phyloP scores from a whole-genome alignment of 108 stramenopile genomes.

The Asterionellopsis glacialis region DNA sequence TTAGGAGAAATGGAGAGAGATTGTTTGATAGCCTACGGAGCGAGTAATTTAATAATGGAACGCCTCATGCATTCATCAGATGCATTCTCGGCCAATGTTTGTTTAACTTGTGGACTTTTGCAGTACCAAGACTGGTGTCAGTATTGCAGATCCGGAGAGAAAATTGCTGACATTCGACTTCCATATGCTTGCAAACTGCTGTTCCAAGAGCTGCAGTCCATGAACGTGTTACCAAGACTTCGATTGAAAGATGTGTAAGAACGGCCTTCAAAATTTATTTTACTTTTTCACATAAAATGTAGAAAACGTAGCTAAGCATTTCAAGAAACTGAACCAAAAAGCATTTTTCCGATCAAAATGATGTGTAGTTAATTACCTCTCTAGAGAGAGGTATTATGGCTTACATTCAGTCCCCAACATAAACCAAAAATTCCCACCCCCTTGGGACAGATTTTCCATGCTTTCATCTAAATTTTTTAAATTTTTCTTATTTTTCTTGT shows the following conservation, averaged over 20 bases:
- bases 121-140: slow-evolving; percentile 98
- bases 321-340: too few species aligned
- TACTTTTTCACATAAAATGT: too few species aligned
- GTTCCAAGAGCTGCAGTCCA: slow-evolving; percentile 94
- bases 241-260: slow-evolving; percentile 71
- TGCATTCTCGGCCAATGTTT: slow-evolving; percentile 97
- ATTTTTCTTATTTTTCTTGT: too few species aligned
- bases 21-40: slow-evolving; percentile 99
- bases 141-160: slow-evolving; percentile 90
- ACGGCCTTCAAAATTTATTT: not conserved
- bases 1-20: slow-evolving; percentile 98
- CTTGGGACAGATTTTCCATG: too few species aligned
- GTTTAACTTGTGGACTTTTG: slow-evolving; percentile 90
- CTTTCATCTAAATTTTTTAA: too few species aligned
- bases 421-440: too few species aligned
- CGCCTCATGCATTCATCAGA: slow-evolving; percentile 98
- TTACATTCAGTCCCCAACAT: too few species aligned
- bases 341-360: too few species aligned
- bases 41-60: slow-evolving; percentile 98
- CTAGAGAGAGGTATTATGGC: too few species aligned
- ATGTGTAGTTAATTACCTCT: too few species aligned
- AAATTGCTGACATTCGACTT: slow-evolving; percentile 87
- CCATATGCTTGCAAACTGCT: slow-evolving; percentile 94
- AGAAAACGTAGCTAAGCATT: too few species aligned
- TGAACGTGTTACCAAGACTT: slow-evolving; percentile 89